Evolutionary conservation across 2,329 filamentous ascomycete species (phyloP), one percentile per base, ranked within the genome.

Genomic region (Acrodontium crateriforme): DNA sequence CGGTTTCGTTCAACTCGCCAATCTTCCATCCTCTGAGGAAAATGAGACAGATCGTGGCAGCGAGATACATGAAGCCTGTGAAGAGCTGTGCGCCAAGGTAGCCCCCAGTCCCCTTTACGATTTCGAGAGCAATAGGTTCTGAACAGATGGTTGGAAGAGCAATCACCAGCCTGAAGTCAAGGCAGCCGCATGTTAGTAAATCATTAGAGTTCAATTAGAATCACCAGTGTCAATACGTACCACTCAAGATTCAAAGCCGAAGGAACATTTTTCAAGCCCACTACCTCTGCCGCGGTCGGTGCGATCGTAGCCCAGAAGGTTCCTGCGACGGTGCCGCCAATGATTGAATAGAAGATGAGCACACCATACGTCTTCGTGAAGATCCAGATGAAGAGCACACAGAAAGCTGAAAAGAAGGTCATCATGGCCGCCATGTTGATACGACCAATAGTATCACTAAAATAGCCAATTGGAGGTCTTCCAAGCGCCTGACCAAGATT

Each of bases 381-480:
- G 30, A 74, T 71, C 81, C 81, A 87, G 18, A 87, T 63, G 12
- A 76, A 66, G 24, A 87, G 63, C 19, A 69, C 67, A 18, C 79
- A 68, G 1, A 84, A 34, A 5, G 70, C 74, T 2, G 68, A 67
- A 3, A 75, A 46, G 18, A 79, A 66, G 0, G 78, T 81, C 49
- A 73, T 71, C 1, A 68, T 46, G 2, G 59, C 64, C 10, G 78
- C 74, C 55, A 84, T 74, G 45, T 87, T 85, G 40, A 87, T 67
- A 8, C 78, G 64, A 0, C 81, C 80, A 6, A 75, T 62, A 2
- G 54, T 57, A 48, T 87, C 81, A 32, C 72, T 78, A 32, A 75
- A 75, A 32, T 78, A 71, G 0, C 80, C 81, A 23, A 87, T 74
- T 1, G 74, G 53, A 1, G 79, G 79, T 9, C 80, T 62, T 2